Evolutionary conservation across 1,139 yeast species (phyloP).

Genomic region (Lodderomyces elongisporus): DNA sequence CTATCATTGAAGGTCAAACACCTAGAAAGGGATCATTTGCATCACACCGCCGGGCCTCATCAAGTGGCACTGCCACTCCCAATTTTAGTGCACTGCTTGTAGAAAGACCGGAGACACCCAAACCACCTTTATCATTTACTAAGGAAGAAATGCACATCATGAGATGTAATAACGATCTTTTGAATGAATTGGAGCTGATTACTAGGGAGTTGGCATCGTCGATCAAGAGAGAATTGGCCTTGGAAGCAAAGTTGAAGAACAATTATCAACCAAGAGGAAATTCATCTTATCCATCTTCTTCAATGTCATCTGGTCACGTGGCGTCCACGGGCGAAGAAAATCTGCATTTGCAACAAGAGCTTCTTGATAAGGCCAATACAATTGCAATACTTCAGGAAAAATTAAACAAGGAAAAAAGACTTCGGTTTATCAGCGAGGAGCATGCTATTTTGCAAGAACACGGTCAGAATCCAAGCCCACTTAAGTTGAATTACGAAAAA

Average conservation of each 20-base stretch:
- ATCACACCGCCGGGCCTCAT: too few species aligned
- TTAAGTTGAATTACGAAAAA: conserved; percentile 55
- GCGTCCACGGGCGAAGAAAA: conserved; percentile 1
- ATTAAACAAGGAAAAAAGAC: conserved; percentile 58
- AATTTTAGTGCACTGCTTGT: too few species aligned
- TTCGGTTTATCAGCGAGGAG: conserved; percentile 66
- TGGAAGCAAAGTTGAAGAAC: conserved; percentile 45
- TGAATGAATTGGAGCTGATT: conserved; percentile 61
- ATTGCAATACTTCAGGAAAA: conserved; percentile 52
- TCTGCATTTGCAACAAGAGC: conserved; percentile 19
- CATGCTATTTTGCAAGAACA: conserved; percentile 54
- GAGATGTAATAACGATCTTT: conserved; percentile 52
- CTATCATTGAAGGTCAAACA: too few species aligned
- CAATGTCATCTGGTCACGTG: not conserved
- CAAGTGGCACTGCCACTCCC: too few species aligned
- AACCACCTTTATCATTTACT: conserved; percentile 30
- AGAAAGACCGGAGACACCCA: conserved; percentile 7
- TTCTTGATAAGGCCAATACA: conserved; percentile 40
- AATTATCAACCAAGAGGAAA: conserved; percentile 5
- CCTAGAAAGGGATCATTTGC: too few species aligned
- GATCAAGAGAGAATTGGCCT: conserved; percentile 56
- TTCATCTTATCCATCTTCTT: not conserved
- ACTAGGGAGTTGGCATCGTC: conserved; percentile 70
- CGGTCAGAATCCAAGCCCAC: conserved; percentile 49
- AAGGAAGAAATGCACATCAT: conserved; percentile 61